A percentile compares a stretch with the other conserved stretches of the same genome.
These are phyloP conservation scores for Suillus decipiens DNA, from an alignment of 768 basidiomycete species.

Conservation along the genomic window DNA sequence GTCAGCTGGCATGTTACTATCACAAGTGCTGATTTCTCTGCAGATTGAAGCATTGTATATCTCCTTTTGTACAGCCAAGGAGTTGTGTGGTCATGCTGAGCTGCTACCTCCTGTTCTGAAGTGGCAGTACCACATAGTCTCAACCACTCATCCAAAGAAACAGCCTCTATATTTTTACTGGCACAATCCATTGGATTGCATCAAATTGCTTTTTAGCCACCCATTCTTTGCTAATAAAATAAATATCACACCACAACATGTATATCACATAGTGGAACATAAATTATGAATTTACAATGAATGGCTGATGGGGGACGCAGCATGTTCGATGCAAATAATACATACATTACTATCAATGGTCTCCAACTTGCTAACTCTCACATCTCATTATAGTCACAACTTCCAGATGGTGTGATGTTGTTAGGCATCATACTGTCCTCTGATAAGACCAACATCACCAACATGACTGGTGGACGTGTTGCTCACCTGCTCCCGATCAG, in stretches of 20 bases:
- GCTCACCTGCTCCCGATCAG: too few species aligned
- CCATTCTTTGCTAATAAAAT: neutral
- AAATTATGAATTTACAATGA: neutral
- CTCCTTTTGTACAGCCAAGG: neutral
- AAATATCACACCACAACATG: neutral
- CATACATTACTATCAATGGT: neutral
- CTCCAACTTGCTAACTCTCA: neutral
- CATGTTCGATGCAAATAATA: neutral
- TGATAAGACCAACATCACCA: too few species aligned
- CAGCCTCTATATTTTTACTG: neutral
- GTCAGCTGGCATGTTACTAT: neutral
- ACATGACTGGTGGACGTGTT: too few species aligned
- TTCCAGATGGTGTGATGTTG: too few species aligned
- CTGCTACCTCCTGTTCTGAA: neutral
- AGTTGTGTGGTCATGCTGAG: neutral
- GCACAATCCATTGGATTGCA: too few species aligned
- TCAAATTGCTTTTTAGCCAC: too few species aligned
- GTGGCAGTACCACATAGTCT: neutral
- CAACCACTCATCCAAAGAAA: neutral
- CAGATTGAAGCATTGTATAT: neutral
- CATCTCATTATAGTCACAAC: neutral
- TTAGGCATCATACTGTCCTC: too few species aligned
- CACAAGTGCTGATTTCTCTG: neutral
- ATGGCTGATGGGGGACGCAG: neutral
- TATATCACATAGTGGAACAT: neutral